A percentile compares a stretch with the other conserved stretches of the same genome.
Conservation (phyloP, 1,139 yeast genomes). For the Debaryomyces singareniensis region DNA sequence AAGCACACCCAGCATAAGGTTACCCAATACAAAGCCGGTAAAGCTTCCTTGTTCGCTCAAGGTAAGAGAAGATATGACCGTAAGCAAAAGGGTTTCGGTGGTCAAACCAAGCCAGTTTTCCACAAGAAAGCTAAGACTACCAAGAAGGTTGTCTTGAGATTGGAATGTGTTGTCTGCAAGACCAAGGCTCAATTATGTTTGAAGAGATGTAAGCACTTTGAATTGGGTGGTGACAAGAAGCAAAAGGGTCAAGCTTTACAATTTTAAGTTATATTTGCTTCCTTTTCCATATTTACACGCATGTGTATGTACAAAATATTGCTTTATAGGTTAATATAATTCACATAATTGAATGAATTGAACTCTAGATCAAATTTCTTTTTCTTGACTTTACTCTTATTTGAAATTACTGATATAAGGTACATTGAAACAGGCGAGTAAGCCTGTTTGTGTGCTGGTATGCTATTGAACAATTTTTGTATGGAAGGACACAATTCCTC, state of each 20-base stretch:
- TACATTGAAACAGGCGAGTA: too few relatives aligned
- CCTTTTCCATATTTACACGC: not conserved
- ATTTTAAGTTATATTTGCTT: slow-evolving; percentile 53
- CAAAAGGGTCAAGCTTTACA: slow-evolving; percentile 99
- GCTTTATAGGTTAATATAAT: not conserved
- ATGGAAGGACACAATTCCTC: too few relatives aligned
- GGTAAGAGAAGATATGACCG: slow-evolving; percentile 99
- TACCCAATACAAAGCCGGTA: slow-evolving; percentile 99
- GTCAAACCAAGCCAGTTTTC: slow-evolving; percentile 99
- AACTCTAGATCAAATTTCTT: too few relatives aligned
- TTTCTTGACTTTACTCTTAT: too few relatives aligned
- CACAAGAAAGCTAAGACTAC: slow-evolving; percentile 99
- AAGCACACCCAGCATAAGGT: slow-evolving; percentile 99
- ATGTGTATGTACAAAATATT: slow-evolving; percentile 1
- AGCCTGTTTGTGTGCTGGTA: too few relatives aligned
- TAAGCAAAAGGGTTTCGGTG: slow-evolving; percentile 99
- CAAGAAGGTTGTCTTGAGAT: slow-evolving; percentile 99
- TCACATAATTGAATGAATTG: not conserved
- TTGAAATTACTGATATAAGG: too few relatives aligned
- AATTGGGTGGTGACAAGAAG: slow-evolving; percentile 99
- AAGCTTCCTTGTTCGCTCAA: slow-evolving; percentile 98
- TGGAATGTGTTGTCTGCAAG: slow-evolving; percentile 98
- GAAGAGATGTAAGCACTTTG: slow-evolving; percentile 99
- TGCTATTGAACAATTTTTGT: too few relatives aligned
- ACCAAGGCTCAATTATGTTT: slow-evolving; percentile 96